Percentiles rank a stretch among this genome's conserved stretches.
Conservation (phyloP, 352 stramenopile genomes). For the Globisporangium alternatum region DNA sequence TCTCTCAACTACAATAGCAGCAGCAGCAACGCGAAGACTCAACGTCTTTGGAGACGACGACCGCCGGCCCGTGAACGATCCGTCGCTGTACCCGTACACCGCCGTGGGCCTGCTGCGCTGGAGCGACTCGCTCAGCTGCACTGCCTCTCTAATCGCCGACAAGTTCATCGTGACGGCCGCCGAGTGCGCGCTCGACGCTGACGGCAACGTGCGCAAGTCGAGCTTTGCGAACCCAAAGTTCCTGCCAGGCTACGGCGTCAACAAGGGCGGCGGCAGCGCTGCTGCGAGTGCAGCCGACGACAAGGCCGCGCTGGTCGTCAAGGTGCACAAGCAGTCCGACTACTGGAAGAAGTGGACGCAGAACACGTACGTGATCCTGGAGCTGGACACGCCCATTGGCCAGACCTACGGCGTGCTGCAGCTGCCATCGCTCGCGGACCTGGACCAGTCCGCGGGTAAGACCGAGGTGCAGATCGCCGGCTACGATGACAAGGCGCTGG, state of each 20-base stretch:
- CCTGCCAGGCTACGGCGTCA: conserved; percentile 19
- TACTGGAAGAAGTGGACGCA: conserved; percentile 62
- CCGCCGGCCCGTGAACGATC: conserved; percentile 30
- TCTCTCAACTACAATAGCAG: not conserved
- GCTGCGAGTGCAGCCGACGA: not conserved
- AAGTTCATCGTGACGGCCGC: conserved; percentile 51
- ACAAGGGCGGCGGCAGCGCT: not conserved
- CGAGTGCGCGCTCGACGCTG: conserved; percentile 45
- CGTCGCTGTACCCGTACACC: conserved; percentile 45
- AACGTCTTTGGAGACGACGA: conserved; percentile 48
- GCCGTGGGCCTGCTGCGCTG: conserved; percentile 51
- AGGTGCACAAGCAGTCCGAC: conserved; percentile 59
- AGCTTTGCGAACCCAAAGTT: conserved; percentile 27
- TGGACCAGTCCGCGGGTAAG: conserved; percentile 25
- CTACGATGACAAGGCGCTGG: conserved; percentile 27
- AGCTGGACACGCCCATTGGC: conserved; percentile 46
- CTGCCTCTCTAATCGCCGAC: conserved; percentile 47
- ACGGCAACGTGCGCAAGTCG: conserved; percentile 26
- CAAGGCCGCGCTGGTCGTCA: conserved; percentile 25
- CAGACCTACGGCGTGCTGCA: conserved; percentile 29
- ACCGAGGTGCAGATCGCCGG: conserved; percentile 57
- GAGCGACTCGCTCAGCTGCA: conserved; percentile 44
- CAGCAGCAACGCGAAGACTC: conserved; percentile 21
- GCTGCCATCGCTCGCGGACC: conserved; percentile 28
- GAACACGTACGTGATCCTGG: conserved; percentile 63